Conservation (phyloP, 257 asterid genomes). For the Rubia yunnanensis region DNA sequence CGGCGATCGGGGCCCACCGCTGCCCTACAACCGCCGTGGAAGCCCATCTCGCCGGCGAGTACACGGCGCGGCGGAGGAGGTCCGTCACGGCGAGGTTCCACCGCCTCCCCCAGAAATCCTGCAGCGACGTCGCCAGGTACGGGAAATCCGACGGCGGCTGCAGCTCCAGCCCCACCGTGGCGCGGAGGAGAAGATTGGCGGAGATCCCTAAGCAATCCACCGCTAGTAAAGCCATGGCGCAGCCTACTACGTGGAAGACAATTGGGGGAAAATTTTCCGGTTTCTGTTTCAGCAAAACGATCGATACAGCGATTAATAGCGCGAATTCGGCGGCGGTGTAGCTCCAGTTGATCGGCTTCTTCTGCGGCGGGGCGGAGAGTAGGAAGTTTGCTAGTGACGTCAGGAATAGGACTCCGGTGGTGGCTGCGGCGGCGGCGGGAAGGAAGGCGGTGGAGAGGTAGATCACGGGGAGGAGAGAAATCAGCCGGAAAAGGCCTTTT, state of each 20-base stretch:
- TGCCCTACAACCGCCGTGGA: conserved; percentile 19
- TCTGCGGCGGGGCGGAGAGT: conserved; percentile 14
- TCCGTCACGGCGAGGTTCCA: conserved; percentile 54
- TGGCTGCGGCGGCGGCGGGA: conserved; percentile 30
- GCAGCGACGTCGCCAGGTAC: conserved; percentile 47
- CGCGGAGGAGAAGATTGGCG: conserved; percentile 17
- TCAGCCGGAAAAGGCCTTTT: conserved; percentile 32
- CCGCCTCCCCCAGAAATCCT: conserved; percentile 65
- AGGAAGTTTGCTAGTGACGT: conserved; percentile 54
- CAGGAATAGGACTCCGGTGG: conserved; percentile 30
- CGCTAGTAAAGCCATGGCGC: conserved; percentile 18
- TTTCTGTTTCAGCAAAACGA: conserved; percentile 10
- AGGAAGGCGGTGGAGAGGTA: conserved; percentile 30
- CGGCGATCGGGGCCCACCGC: conserved; percentile 21
- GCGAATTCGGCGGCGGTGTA: conserved; percentile 25
- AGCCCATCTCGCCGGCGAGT: conserved; percentile 34
- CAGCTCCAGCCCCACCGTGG: conserved; percentile 30
- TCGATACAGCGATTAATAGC: conserved; percentile 5
- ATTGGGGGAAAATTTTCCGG: background rate
- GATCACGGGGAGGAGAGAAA: conserved; percentile 42
- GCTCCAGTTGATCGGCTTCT: conserved; percentile 20
- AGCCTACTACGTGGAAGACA: conserved; percentile 21
- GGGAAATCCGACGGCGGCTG: conserved; percentile 60
- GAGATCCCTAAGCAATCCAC: conserved; percentile 14
- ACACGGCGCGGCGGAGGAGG: conserved; percentile 35